Percentiles rank a stretch among this genome's conserved stretches.
Conservation (phyloP, 306 rosid species). For the Prinsepia uniflora region DNA sequence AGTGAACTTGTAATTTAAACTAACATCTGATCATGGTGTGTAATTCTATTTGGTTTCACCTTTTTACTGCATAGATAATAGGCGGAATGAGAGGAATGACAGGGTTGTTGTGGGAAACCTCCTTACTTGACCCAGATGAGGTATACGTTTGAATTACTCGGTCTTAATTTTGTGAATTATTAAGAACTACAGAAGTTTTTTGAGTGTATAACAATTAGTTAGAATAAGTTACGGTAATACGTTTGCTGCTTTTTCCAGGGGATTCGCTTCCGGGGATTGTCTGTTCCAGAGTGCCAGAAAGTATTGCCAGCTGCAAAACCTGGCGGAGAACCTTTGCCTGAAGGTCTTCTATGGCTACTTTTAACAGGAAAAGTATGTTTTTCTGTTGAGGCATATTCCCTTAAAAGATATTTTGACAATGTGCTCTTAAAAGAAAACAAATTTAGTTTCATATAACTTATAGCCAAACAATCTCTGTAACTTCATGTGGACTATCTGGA, state of each 20-base stretch:
- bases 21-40: neutral
- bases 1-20: neutral
- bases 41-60: neutral
- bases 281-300: slow-evolving; percentile 94
- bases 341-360: slow-evolving; percentile 90
- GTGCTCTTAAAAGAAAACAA: slow-evolving; percentile 7
- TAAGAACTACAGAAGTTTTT: neutral
- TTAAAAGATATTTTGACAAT: neutral
- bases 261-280: slow-evolving; percentile 81
- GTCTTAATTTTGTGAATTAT: slow-evolving; percentile 2
- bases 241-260: slow-evolving; percentile 56
- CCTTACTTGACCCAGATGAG: slow-evolving; percentile 97
- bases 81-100: slow-evolving; percentile 99
- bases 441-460: neutral
- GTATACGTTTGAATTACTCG: slow-evolving; percentile 38
- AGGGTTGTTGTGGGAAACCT: slow-evolving; percentile 88
- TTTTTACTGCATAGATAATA: slow-evolving; percentile 55
- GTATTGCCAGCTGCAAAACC: slow-evolving; percentile 75
- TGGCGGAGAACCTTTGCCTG: slow-evolving; percentile 97
- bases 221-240: slow-evolving; percentile 17
- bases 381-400: slow-evolving; percentile 12
- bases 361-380: slow-evolving; percentile 77
- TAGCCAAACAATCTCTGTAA: neutral
- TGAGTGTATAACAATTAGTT: neutral
- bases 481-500: neutral